Evolutionary conservation across 1,284 basidiomycete species (phyloP).

Genomic region (Rhodofomes roseus): DNA sequence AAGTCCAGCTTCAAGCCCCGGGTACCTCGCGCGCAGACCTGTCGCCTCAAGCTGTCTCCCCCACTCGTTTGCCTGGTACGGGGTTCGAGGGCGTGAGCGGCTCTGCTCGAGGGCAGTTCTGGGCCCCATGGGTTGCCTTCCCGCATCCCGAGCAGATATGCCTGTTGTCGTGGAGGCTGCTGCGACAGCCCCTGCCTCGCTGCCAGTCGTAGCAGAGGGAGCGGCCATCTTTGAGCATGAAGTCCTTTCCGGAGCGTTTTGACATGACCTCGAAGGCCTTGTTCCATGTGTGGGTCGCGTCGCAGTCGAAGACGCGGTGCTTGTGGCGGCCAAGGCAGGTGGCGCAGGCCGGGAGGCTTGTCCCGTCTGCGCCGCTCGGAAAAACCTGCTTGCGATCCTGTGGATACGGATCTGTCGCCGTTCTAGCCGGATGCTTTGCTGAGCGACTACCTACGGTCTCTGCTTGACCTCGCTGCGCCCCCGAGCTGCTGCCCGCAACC

Average conservation of each 20-base stretch:
- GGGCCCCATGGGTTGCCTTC: slow-evolving; percentile 17
- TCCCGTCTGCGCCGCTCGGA: slow-evolving; percentile 2
- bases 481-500: background rate
- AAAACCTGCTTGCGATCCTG: background rate
- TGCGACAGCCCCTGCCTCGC: slow-evolving; percentile 10
- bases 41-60: slow-evolving; percentile 8
- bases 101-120: slow-evolving; percentile 21
- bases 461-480: background rate
- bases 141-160: slow-evolving; percentile 29
- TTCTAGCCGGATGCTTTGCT: background rate
- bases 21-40: slow-evolving; percentile 19
- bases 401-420: background rate
- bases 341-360: slow-evolving; percentile 14
- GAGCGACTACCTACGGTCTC: background rate
- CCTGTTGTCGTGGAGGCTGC: background rate
- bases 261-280: background rate
- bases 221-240: slow-evolving; percentile 4
- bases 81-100: slow-evolving; percentile 16
- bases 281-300: slow-evolving; percentile 12
- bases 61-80: slow-evolving; percentile 23
- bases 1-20: background rate
- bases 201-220: slow-evolving; percentile 21
- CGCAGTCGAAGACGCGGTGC: slow-evolving; percentile 16
- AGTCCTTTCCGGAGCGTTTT: slow-evolving; percentile 8
- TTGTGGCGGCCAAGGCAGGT: slow-evolving; percentile 22